Conservation (phyloP, 2,329 filamentous ascomycete genomes). For the Colletotrichum aenigma region DNA sequence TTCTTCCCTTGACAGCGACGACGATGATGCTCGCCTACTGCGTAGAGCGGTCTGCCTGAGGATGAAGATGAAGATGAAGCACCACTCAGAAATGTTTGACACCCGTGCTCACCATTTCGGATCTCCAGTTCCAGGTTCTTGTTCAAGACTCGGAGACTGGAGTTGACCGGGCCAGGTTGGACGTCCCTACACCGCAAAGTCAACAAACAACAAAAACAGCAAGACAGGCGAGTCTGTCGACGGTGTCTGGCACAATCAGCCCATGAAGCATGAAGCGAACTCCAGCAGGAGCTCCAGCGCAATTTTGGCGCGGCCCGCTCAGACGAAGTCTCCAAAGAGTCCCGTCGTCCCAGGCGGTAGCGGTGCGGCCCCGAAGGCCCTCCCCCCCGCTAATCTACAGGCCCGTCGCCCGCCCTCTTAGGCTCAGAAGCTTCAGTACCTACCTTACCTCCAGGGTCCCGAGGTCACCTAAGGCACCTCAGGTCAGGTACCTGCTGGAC, state of each 20-base stretch:
- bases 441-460: no score
- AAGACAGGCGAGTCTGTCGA: neutral
- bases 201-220: neutral
- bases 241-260: neutral
- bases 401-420: slow-evolving; percentile 14
- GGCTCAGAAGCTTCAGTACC: neutral
- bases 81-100: neutral
- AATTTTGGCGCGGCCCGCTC: slow-evolving; percentile 20
- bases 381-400: slow-evolving; percentile 19
- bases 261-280: slow-evolving; percentile 11
- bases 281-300: slow-evolving; percentile 4
- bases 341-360: neutral
- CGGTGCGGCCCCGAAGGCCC: neutral
- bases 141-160: neutral
- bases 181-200: neutral
- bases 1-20: neutral
- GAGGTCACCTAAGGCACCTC: neutral
- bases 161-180: neutral
- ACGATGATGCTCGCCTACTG: neutral
- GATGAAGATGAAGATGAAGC: neutral
- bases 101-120: neutral
- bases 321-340: neutral
- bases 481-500: neutral
- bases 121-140: neutral
- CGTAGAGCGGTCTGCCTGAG: neutral